These are phyloP conservation scores for Globisporangium emineosum DNA, from an alignment of 352 stramenopile genomes.

Conservation along the genomic window DNA sequence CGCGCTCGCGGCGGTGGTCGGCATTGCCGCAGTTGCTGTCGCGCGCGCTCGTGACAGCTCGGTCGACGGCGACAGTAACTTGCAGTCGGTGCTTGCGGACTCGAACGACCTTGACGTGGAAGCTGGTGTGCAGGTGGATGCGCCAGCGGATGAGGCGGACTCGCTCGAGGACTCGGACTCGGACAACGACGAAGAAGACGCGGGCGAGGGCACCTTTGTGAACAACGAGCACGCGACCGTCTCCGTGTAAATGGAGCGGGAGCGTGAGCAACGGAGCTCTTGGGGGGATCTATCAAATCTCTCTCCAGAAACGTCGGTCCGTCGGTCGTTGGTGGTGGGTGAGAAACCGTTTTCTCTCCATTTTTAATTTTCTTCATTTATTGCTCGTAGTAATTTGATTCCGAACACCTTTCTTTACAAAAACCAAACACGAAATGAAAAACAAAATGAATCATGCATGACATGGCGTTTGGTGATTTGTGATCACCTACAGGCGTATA, in stretches of 20 bases:
- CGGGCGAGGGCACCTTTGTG: constrained; percentile 55
- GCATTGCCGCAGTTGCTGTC: constrained; percentile 54
- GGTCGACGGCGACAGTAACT: constrained; percentile 17
- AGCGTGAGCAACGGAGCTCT: too few species aligned
- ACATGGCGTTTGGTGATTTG: not conserved
- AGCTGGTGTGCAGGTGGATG: constrained; percentile 33
- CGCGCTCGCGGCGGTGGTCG: constrained; percentile 60
- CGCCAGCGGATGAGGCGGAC: constrained; percentile 33
- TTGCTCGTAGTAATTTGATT: constrained; percentile 11
- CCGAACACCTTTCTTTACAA: not conserved
- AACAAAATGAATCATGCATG: not conserved
- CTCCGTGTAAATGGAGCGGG: constrained; percentile 23
- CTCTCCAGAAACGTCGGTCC: not conserved
- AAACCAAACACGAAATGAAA: not conserved
- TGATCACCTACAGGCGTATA: too few species aligned
- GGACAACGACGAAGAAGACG: constrained; percentile 39
- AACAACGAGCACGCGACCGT: constrained; percentile 37
- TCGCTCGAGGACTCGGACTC: constrained; percentile 53
- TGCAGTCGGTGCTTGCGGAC: constrained; percentile 41
- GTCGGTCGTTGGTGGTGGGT: constrained; percentile 9
- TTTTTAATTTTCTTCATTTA: constrained; percentile 9
- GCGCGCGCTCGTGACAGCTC: constrained; percentile 26
- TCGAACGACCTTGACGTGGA: constrained; percentile 58
- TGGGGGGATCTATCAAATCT: not conserved
- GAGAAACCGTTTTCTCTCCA: constrained; percentile 3